A percentile compares a stretch with the other conserved stretches of the same genome.
Conservation (phyloP, 2,329 filamentous ascomycete genomes). For the Alternaria conjuncta region DNA sequence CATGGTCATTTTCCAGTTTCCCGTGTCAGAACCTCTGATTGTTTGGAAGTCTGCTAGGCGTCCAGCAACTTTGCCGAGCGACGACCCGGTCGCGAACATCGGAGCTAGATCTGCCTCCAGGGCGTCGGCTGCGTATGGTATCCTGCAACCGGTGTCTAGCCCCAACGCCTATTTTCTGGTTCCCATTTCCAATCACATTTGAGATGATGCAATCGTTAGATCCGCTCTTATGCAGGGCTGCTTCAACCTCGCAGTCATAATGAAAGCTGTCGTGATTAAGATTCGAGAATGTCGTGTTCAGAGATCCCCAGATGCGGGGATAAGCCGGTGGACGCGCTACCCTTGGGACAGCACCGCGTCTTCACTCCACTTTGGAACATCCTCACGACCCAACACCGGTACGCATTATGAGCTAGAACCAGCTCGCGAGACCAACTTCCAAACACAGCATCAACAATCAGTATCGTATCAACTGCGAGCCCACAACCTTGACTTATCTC, state of each 20-base stretch:
- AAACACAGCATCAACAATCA: neutral
- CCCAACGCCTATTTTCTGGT: neutral
- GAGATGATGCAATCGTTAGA: neutral
- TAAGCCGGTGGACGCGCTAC: neutral
- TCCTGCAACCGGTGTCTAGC: neutral
- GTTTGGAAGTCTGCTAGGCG: neutral
- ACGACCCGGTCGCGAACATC: neutral
- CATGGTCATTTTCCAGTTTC: neutral
- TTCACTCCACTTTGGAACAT: neutral
- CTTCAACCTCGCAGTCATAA: neutral
- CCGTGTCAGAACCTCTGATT: neutral
- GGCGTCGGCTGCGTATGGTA: too few relatives aligned
- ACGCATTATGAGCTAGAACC: neutral
- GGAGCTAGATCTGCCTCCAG: neutral
- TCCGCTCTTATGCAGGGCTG: neutral
- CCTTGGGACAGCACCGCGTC: neutral
- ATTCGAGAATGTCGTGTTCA: neutral
- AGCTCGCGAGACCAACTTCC: neutral
- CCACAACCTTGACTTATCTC: neutral
- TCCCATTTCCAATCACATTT: too few relatives aligned
- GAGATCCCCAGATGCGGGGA: neutral
- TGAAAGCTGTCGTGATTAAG: neutral
- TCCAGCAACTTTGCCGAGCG: neutral
- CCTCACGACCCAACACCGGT: neutral
- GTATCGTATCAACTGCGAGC: neutral